Evolutionary conservation across 2,329 filamentous ascomycete species (phyloP), one percentile per base, ranked within the genome.

Genomic region (Pochonia chlamydosporia): DNA sequence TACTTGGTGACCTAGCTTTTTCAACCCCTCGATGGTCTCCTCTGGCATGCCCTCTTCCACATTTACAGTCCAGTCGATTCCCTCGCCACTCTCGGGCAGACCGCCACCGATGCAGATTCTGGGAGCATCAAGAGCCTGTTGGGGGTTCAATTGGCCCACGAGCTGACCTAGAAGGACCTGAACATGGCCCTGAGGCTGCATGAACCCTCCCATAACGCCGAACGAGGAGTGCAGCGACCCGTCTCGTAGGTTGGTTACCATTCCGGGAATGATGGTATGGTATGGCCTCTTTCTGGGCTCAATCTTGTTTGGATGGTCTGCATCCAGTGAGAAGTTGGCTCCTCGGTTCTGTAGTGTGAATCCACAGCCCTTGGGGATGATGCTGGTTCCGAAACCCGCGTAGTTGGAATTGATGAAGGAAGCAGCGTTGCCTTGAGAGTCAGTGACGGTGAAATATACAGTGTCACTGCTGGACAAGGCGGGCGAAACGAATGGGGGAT

Each of bases 351-450:
- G 93, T 18, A 99, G 78, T 1, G 89, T 92, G 70, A 97, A 97
- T 7, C 92, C 92, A 63, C 89, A 95, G 6, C 85, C 88, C 36
- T 75, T 70, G 18, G 93, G 92, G 43, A 99, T 82, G 61, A 97
- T 95, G 55, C 73, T 77, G 0, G 89, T 93, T 44, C 93, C 93
- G 65, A 97, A 92, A 1, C 89, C 89, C 47, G 78, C 84, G 68
- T 91, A 97, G 73, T 92, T 95, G 67, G 85, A 91, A 76, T 96
- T 97, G 72, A 97, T 97, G 70, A 97, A 96, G 20, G 87, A 93
- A 45, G 93, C 91, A 28, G 87, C 92, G 66, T 97, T 97, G 46
- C 93, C 93, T 26, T 82, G 72, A 1, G 73, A 67, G 69, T 97
- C 93, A 0, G 90, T 86, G 10, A 86, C 86, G 48, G 85, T 83